These are phyloP conservation scores for Pseudogymnoascus sp. DNA, from an alignment of 2,329 filamentous ascomycete genomes.

Conservation along the genomic window DNA sequence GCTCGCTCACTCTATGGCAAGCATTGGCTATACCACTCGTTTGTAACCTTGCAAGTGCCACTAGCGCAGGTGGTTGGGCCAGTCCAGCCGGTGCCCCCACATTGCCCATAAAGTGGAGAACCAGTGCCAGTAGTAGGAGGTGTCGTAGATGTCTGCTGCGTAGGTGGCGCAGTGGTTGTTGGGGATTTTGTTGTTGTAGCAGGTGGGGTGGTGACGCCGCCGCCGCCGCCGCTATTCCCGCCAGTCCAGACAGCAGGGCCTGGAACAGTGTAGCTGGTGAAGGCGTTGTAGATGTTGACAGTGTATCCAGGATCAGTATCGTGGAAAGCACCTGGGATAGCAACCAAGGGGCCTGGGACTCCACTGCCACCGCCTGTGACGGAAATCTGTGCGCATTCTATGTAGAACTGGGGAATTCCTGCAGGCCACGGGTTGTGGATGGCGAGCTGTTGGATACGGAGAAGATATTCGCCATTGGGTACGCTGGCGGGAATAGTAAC, in stretches of 20 bases:
- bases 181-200: not conserved
- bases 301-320: constrained; percentile 19
- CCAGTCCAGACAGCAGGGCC: constrained; percentile 26
- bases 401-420: constrained; percentile 27
- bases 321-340: constrained; percentile 26
- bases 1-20: not conserved
- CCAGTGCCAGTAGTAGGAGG: not conserved
- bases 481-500: constrained; percentile 26
- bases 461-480: constrained; percentile 27
- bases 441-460: constrained; percentile 27
- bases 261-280: constrained; percentile 27
- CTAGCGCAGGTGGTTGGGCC: constrained; percentile 19
- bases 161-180: not conserved
- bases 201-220: not conserved
- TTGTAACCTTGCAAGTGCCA: constrained; percentile 20
- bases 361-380: constrained; percentile 27
- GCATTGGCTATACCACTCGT: constrained; percentile 21
- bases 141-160: not conserved
- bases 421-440: constrained; percentile 29
- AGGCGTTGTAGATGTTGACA: constrained; percentile 28
- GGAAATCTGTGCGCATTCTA: constrained; percentile 28
- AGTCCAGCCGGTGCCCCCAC: constrained; percentile 21
- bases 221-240: constrained; percentile 17
- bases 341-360: constrained; percentile 24
- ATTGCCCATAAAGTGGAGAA: constrained; percentile 20